phyloP scores from a whole-genome alignment of 148 eudicot species.

The Gaultheria prostrata region DNA sequence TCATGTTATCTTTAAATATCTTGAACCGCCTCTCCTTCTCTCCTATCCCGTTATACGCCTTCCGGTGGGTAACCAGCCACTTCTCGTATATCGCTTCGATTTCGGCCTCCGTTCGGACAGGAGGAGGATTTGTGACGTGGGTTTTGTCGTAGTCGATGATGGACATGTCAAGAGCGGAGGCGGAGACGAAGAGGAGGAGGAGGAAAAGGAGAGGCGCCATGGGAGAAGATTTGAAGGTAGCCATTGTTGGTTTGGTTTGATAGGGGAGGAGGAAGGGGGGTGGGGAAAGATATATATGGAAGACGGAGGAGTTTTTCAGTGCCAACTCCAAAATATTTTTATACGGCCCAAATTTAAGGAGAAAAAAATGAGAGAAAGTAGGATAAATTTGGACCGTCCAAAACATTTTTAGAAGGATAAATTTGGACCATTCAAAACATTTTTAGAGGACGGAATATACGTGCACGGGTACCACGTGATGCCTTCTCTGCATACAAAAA shows the following conservation, averaged over 20 bases:
- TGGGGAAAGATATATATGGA: slow-evolving; percentile 8
- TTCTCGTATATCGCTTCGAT: slow-evolving; percentile 47
- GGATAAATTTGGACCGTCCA: no score
- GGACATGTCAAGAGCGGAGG: slow-evolving; percentile 67
- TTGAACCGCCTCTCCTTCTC: slow-evolving; percentile 65
- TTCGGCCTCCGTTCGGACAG: slow-evolving; percentile 39
- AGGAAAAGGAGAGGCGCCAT: slow-evolving; percentile 19
- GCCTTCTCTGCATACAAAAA: no score
- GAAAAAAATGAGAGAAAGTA: no score
- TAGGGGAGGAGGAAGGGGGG: background rate
- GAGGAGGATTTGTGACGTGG: slow-evolving; percentile 22
- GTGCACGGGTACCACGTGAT: rapidly evolving
- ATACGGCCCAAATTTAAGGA: no score
- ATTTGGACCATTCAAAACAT: no score
- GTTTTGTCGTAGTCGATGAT: slow-evolving; percentile 50
- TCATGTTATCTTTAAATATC: slow-evolving; percentile 67
- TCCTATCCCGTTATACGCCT: slow-evolving; percentile 53
- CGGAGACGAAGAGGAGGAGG: slow-evolving; percentile 30
- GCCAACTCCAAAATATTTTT: no score
- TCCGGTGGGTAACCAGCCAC: slow-evolving; percentile 58
- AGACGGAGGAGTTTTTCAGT: no score
- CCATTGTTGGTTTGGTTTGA: slow-evolving; percentile 16
- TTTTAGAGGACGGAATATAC: no score
- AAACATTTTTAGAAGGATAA: no score
- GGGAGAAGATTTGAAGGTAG: slow-evolving; percentile 5